Conservation (phyloP, 2,329 filamentous ascomycete genomes). For the Daldinia sp. region DNA sequence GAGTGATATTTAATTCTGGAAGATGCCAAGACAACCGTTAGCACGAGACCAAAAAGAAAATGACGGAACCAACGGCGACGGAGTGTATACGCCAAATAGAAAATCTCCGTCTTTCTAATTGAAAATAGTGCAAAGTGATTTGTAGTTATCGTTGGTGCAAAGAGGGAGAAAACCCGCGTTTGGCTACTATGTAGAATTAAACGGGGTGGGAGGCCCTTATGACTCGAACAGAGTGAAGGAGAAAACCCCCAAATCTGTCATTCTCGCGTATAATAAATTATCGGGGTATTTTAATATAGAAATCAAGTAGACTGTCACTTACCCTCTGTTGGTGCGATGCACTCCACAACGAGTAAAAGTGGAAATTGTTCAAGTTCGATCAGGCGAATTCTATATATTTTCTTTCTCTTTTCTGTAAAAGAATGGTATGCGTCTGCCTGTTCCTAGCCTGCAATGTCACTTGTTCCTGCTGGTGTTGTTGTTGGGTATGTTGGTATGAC, state of each 20-base stretch:
- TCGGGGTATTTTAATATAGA: conserved; percentile 40
- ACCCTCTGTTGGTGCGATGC: conserved; percentile 29
- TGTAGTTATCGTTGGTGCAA: conserved; percentile 8
- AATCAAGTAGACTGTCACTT: conserved; percentile 31
- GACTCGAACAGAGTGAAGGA: conserved; percentile 16
- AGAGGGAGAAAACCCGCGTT: conserved; percentile 11
- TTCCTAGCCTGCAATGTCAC: conserved; percentile 2
- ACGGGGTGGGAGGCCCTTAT: conserved; percentile 16
- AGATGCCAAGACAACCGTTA: conserved; percentile 43
- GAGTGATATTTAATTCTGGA: conserved; percentile 44
- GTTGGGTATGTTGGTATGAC: conserved; percentile 9
- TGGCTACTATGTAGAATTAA: conserved; percentile 10
- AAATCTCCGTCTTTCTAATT: conserved; percentile 15
- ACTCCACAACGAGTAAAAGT: conserved; percentile 16
- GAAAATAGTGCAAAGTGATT: conserved; percentile 14
- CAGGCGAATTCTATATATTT: conserved; percentile 15
- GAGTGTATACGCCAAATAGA: conserved; percentile 15
- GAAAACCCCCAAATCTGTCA: conserved; percentile 29
- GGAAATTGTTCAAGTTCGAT: conserved; percentile 34
- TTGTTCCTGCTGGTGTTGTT: conserved; percentile 1
- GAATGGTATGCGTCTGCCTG: conserved; percentile 22
- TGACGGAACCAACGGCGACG: conserved; percentile 24
- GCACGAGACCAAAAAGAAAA: conserved; percentile 47
- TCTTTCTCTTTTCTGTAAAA: conserved; percentile 20
- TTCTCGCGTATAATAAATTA: conserved; percentile 38